Conservation (phyloP, 495 filamentous ascomycete genomes). For the Halenospora varia region DNA sequence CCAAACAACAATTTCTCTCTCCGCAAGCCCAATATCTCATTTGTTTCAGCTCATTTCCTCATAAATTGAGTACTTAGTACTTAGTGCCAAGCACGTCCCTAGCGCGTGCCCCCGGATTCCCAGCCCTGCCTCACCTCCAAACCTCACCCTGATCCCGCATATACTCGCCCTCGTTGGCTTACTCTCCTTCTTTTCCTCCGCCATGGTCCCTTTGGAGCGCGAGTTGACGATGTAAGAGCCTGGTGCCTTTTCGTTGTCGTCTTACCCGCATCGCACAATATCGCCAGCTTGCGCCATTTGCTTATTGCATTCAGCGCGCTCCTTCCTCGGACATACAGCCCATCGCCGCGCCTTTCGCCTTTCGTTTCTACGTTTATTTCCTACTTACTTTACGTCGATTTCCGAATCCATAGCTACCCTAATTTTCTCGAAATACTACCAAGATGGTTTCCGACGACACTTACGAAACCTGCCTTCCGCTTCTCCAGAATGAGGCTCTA, state of each 20-base stretch:
- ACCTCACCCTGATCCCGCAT: background rate
- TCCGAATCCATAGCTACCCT: background rate
- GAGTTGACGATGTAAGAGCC: conserved; percentile 26
- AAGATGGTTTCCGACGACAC: conserved; percentile 89
- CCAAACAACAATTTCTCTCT: too few species aligned
- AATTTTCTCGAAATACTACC: background rate
- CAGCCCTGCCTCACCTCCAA: background rate
- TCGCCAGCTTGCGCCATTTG: conserved; percentile 5
- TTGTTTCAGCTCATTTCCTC: too few species aligned
- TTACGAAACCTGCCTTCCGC: conserved; percentile 83
- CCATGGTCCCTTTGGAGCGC: conserved; percentile 4
- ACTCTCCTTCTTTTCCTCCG: background rate
- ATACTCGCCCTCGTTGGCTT: background rate
- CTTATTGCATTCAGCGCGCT: conserved; percentile 21
- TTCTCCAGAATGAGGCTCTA: conserved; percentile 75
- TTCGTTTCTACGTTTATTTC: background rate
- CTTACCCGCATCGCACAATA: conserved; percentile 4
- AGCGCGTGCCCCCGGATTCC: background rate
- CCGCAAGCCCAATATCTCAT: too few species aligned
- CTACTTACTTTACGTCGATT: background rate
- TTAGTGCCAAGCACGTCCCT: background rate
- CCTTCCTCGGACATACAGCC: conserved; percentile 15
- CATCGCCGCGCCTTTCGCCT: background rate
- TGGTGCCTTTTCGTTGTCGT: conserved; percentile 20
- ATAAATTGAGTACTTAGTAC: too few species aligned